Conservation (phyloP, 2,329 filamentous ascomycete species). For the Pseudophaeomoniella oleicola region DNA sequence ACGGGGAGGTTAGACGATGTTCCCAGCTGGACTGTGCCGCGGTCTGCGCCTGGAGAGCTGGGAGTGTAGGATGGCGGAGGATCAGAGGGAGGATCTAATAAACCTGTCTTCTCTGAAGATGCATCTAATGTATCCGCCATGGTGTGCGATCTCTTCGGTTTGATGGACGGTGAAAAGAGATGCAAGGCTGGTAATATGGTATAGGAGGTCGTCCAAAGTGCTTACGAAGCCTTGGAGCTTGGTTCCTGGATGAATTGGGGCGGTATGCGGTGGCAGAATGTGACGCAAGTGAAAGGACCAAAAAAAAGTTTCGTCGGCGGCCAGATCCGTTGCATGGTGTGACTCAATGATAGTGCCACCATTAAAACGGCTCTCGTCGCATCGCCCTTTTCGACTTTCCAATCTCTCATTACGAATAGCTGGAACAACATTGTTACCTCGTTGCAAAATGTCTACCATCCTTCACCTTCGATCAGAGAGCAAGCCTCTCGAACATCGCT, state of each 20-base stretch:
- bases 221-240: too few relatives aligned
- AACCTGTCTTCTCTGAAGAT: background rate
- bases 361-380: too few relatives aligned
- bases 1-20: background rate
- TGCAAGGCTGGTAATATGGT: too few relatives aligned
- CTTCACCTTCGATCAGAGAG: conserved; percentile 11
- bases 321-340: background rate
- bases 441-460: conserved; percentile 10
- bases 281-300: background rate
- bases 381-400: too few relatives aligned
- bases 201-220: too few relatives aligned
- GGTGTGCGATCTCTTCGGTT: too few relatives aligned
- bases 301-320: background rate
- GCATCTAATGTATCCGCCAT: background rate
- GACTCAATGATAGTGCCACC: background rate
- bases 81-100: background rate
- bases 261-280: conserved; percentile 4
- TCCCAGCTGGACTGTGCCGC: background rate
- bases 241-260: conserved; percentile 18
- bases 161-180: too few relatives aligned
- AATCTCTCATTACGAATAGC: too few relatives aligned
- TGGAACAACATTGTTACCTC: too few relatives aligned
- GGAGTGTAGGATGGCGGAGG: background rate
- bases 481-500: conserved; percentile 13
- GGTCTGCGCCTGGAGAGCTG: conserved; percentile 9